Evolutionary conservation across 305 asterid genomes (phyloP), one percentile per base, ranked within the genome.

Genomic region (Euphrasia arctica): DNA sequence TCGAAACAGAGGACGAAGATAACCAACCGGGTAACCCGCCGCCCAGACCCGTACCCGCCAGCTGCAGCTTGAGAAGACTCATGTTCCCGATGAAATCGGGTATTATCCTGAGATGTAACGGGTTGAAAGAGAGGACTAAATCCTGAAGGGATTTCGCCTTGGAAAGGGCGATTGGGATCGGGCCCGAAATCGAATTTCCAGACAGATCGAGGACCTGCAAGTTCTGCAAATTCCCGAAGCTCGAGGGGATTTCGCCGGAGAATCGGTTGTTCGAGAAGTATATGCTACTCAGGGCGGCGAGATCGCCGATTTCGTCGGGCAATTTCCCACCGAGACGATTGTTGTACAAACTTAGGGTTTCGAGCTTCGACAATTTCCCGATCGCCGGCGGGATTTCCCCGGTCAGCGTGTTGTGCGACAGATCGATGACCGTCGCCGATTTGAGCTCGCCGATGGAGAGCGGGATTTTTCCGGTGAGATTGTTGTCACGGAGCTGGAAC

Each of bases 51-150:
- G 95, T 86, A 3, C 54, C 66, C 3, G 82, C 78, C 10, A 81
- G 66, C 48, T 34, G 47, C 14, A 84, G 77, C 4, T 64, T 78
- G 32, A 78, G 75, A 39, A 83, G 70, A 1, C 47, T 36, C 3
- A 86, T 43, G 6, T 77, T 71, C 49, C 45, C 50, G 25, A 82
- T 49, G 90, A 84, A 86, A 15, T 50, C 54, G n/a, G 92, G 95
- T 13, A 88, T 73, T 9, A 10, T 72, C 36, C 51, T 51, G 7
- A 85, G 66, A 1, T 60, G 31, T 0, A 86, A 73, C 62, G 92
- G 95, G 67, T 89, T 89, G 70, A 63, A 73, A 5, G 96, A 86
- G 3, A 89, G 77, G 66, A 78, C 86, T 0, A 86, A 45, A 3
- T 58, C 60, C 67, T 82, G 87, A 2, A 86, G 60, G 3, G 3